phyloP scores from a whole-genome alignment of 2,329 filamentous ascomycete species.

The Chrysoporthe cubensis region DNA sequence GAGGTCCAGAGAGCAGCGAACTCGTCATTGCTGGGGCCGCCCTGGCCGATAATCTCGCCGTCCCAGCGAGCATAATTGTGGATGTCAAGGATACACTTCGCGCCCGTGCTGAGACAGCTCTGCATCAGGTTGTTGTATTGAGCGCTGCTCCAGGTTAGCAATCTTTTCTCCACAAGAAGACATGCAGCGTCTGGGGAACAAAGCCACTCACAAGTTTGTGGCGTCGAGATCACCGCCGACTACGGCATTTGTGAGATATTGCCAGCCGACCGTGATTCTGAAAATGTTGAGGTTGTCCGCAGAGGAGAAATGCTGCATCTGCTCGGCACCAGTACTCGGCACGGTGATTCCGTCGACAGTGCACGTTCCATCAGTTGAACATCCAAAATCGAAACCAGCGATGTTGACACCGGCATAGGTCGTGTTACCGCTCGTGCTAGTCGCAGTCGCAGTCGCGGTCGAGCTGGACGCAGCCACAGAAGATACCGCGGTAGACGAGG shows the following conservation, averaged over 20 bases:
- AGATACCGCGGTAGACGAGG: neutral
- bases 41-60: conserved; percentile 65
- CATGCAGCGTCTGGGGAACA: no score
- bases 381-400: conserved; percentile 54
- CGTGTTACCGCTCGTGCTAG: conserved; percentile 16
- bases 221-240: conserved; percentile 48
- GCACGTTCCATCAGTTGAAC: conserved; percentile 46
- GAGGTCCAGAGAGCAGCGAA: conserved; percentile 64
- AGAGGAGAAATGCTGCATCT: conserved; percentile 61
- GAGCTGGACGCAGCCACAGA: neutral
- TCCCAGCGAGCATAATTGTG: conserved; percentile 57
- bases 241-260: conserved; percentile 51
- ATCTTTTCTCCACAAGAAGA: neutral
- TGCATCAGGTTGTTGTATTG: conserved; percentile 56
- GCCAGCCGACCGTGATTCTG: conserved; percentile 58
- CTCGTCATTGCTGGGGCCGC: conserved; percentile 53
- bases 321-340: conserved; percentile 39
- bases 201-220: conserved; percentile 37
- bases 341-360: conserved; percentile 32
- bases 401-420: conserved; percentile 44
- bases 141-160: conserved; percentile 23
- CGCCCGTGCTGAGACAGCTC: conserved; percentile 50
- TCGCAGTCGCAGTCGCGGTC: conserved; percentile 3
- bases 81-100: conserved; percentile 53
- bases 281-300: conserved; percentile 60